Conservation (phyloP, 495 filamentous ascomycete species). For the Thermothielavioides terrestris region DNA sequence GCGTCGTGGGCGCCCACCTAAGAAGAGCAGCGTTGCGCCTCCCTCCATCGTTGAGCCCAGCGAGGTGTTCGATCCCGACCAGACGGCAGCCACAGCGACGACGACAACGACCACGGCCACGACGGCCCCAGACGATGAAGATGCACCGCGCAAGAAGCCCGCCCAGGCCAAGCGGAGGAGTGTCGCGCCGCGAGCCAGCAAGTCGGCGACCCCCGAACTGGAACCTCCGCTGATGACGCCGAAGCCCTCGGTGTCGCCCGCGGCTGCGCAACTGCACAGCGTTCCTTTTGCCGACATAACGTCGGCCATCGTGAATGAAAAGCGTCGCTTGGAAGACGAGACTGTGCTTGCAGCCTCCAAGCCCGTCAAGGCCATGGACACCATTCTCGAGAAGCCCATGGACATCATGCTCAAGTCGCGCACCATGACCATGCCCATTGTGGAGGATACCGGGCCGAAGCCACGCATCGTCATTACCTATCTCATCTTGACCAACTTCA, state of each 20-base stretch:
- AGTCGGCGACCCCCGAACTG: constrained; percentile 43
- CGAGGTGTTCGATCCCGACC: constrained; percentile 50
- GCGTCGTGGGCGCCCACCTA: constrained; percentile 24
- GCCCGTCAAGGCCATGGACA: constrained; percentile 63
- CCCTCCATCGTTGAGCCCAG: constrained; percentile 45
- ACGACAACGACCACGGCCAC: constrained; percentile 34
- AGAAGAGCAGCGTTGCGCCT: constrained; percentile 25
- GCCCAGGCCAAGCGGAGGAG: constrained; percentile 62
- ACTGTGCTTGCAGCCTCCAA: constrained; percentile 41
- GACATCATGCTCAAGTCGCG: constrained; percentile 89
- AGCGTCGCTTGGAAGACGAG: constrained; percentile 24
- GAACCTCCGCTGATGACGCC: constrained; percentile 41
- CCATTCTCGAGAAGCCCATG: constrained; percentile 79
- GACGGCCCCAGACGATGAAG: constrained; percentile 22
- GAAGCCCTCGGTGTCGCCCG: constrained; percentile 34
- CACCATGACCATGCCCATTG: constrained; percentile 52
- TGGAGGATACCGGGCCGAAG: constrained; percentile 67
- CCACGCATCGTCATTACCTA: constrained; percentile 85
- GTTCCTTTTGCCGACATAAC: constrained; percentile 76
- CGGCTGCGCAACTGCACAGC: constrained; percentile 38
- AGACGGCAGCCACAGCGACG: constrained; percentile 42
- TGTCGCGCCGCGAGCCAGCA: constrained; percentile 44
- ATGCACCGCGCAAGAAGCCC: constrained; percentile 49
- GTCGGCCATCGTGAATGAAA: constrained; percentile 52
- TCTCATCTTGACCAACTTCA: constrained; percentile 87